Evolutionary conservation across 2,329 filamentous ascomycete genomes (phyloP).

Genomic region (Graphilbum ipis-grandicollis): DNA sequence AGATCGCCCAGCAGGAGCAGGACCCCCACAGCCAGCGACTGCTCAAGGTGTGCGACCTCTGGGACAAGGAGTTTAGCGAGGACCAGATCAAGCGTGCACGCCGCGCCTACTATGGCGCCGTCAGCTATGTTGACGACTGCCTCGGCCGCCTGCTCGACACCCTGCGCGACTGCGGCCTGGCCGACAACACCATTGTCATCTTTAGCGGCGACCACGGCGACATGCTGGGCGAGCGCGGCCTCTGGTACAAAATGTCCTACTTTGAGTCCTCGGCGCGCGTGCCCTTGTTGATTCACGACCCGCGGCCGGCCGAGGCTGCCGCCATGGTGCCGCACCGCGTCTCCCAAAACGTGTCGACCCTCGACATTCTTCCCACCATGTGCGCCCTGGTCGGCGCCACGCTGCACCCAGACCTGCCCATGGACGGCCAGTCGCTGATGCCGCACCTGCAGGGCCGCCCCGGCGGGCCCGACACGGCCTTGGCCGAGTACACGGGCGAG

Average conservation of each 20-base stretch:
- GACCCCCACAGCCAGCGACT: slow-evolving; percentile 78
- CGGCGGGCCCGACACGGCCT: slow-evolving; percentile 62
- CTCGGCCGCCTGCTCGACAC: slow-evolving; percentile 67
- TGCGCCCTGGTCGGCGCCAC: slow-evolving; percentile 64
- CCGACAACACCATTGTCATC: slow-evolving; percentile 75
- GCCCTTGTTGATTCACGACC: slow-evolving; percentile 71
- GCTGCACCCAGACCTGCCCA: slow-evolving; percentile 52
- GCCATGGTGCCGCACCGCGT: slow-evolving; percentile 46
- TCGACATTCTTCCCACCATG: slow-evolving; percentile 80
- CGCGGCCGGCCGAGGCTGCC: slow-evolving; percentile 46
- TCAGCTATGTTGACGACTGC: slow-evolving; percentile 87
- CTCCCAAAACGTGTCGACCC: slow-evolving; percentile 69
- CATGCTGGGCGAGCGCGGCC: slow-evolving; percentile 80
- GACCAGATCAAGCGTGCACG: slow-evolving; percentile 76
- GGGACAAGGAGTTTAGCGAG: slow-evolving; percentile 66
- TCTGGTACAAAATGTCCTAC: slow-evolving; percentile 94
- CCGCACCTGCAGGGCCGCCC: slow-evolving; percentile 51
- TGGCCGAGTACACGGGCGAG: slow-evolving; percentile 89
- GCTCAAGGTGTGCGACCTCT: slow-evolving; percentile 72
- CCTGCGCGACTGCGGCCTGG: slow-evolving; percentile 61
- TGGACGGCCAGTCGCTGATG: slow-evolving; percentile 69
- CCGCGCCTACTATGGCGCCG: slow-evolving; percentile 80
- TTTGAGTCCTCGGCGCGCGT: slow-evolving; percentile 84
- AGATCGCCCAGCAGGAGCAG: slow-evolving; percentile 63
- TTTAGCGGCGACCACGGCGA: slow-evolving; percentile 92